A percentile compares a stretch with the other conserved stretches of the same genome.
Conservation (phyloP, 1,284 basidiomycete genomes). For the Naganishia sp. region DNA sequence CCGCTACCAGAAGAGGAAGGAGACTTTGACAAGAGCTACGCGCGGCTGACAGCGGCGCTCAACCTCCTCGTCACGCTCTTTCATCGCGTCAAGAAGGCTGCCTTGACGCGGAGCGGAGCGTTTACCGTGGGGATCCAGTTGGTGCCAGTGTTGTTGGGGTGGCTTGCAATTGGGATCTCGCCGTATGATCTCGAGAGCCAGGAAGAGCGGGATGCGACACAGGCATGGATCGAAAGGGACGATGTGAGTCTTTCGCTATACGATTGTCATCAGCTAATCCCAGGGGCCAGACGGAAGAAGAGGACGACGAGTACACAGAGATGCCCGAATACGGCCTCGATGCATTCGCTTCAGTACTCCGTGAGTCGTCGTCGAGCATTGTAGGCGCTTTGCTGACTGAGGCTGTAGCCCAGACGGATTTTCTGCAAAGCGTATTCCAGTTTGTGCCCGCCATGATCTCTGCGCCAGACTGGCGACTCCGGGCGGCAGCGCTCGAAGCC, state of each 20-base stretch:
- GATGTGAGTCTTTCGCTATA: constrained; percentile 7
- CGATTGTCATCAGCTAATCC: neutral
- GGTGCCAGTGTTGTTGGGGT: constrained; percentile 15
- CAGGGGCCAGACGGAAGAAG: constrained; percentile 9
- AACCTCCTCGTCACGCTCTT: constrained; percentile 19
- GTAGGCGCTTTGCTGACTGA: neutral
- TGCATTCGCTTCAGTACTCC: constrained; percentile 13
- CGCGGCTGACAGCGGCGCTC: constrained; percentile 2
- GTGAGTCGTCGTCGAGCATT: neutral
- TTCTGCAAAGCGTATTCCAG: constrained; percentile 6
- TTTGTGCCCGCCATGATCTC: constrained; percentile 13
- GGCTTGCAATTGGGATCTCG: constrained; percentile 18
- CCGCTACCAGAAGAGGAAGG: neutral
- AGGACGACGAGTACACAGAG: constrained; percentile 26
- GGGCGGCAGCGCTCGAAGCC: constrained; percentile 17
- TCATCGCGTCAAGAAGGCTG: neutral
- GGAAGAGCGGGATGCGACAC: constrained; percentile 5
- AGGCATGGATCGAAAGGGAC: constrained; percentile 29
- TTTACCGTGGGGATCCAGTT: neutral
- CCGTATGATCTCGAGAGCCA: constrained; percentile 5
- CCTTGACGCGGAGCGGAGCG: neutral
- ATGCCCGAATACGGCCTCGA: constrained; percentile 29
- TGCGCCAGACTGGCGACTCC: constrained; percentile 24
- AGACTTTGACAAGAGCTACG: neutral
- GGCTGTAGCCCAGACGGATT: constrained; percentile 1